A percentile compares a stretch with the other conserved stretches of the same genome.
phyloP scores from a whole-genome alignment of 352 stramenopile species.

The Globisporangium takayamanum region DNA sequence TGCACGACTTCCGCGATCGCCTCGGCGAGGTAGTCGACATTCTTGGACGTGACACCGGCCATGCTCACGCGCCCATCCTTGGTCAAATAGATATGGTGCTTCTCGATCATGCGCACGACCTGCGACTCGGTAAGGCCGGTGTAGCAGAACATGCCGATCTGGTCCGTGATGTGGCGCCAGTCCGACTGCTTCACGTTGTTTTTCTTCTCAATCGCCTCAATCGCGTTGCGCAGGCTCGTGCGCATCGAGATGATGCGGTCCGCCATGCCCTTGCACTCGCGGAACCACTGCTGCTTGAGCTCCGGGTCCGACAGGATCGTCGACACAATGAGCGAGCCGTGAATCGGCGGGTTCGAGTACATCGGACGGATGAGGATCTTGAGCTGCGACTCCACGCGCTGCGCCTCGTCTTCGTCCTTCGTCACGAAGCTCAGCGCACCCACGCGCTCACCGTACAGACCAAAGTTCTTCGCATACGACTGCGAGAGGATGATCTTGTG shows the following conservation, averaged over 20 bases:
- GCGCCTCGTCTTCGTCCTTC: constrained; percentile 91
- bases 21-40: constrained; percentile 95
- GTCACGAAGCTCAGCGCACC: constrained; percentile 96
- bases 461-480: constrained; percentile 99
- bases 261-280: constrained; percentile 95
- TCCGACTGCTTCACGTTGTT: constrained; percentile 75
- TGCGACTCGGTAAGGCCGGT: constrained; percentile 95
- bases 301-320: constrained; percentile 92
- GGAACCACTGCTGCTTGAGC: constrained; percentile 92
- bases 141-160: constrained; percentile 99
- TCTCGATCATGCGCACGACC: constrained; percentile 90
- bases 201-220: constrained; percentile 77
- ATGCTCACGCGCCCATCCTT: constrained; percentile 98
- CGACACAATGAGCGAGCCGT: constrained; percentile 97
- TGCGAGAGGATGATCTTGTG: constrained; percentile 96
- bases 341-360: constrained; percentile 98
- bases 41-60: constrained; percentile 95
- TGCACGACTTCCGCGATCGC: constrained; percentile 92
- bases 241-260: constrained; percentile 95
- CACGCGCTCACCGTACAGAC: constrained; percentile 98
- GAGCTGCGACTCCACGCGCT: constrained; percentile 95
- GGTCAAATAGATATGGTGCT: constrained; percentile 98
- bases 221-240: constrained; percentile 61
- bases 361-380: constrained; percentile 99
- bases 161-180: constrained; percentile 97